Conservation (phyloP, 1,139 yeast species). For the Saccharomyces pastorianus region DNA sequence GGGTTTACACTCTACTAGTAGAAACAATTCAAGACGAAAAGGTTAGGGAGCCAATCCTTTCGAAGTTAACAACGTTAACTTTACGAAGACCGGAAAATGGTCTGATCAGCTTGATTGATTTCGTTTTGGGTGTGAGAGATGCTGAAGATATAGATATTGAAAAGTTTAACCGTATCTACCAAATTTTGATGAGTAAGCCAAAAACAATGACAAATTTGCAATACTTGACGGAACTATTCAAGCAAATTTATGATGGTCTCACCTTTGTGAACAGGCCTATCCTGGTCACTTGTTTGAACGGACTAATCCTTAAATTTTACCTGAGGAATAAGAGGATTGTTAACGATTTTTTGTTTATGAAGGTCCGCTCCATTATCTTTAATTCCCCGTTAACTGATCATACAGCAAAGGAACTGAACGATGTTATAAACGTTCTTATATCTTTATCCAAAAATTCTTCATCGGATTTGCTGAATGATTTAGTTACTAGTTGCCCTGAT, state of each 20-base stretch:
- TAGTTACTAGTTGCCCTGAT: conserved; percentile 31
- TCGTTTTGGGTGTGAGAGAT: conserved; percentile 68
- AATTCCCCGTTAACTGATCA: conserved; percentile 31
- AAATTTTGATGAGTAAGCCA: conserved; percentile 57
- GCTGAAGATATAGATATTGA: conserved; percentile 55
- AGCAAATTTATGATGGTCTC: conserved; percentile 51
- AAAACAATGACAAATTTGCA: conserved; percentile 37
- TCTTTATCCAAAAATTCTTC: conserved; percentile 51
- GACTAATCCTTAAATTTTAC: conserved; percentile 49
- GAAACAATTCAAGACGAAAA: conserved; percentile 37
- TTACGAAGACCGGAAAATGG: conserved; percentile 56
- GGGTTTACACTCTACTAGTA: conserved; percentile 46
- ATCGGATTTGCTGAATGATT: conserved; percentile 36
- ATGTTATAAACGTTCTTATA: conserved; percentile 55
- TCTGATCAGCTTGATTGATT: conserved; percentile 62
- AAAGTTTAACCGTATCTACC: conserved; percentile 58
- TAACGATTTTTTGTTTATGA: conserved; percentile 49
- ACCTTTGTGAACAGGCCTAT: conserved; percentile 55
- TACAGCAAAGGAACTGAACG: conserved; percentile 47
- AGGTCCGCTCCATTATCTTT: conserved; percentile 39
- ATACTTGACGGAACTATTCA: conserved; percentile 51
- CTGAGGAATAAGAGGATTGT: conserved; percentile 45
- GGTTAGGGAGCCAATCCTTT: conserved; percentile 40
- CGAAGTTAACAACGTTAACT: conserved; percentile 47
- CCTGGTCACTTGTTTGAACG: conserved; percentile 50